Base-by-base conservation (phyloP, 352 stramenopile species). In the Globisporangium canariense region DNA sequence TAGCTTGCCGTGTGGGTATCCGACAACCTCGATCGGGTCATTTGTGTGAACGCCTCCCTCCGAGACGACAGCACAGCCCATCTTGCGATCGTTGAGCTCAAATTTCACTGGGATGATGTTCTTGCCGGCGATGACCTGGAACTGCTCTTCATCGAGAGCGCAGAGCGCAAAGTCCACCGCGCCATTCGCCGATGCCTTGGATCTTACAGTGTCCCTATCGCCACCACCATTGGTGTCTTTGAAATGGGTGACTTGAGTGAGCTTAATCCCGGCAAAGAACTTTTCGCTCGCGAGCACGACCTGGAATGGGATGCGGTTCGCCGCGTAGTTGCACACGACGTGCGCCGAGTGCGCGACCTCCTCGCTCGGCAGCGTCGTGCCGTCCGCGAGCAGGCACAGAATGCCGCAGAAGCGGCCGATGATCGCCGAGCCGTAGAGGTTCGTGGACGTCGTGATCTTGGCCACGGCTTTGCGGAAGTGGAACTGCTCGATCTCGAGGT, bases 401-500 rank as follows among this genome's bases (percentile, higher is more conserved):
- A 76, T 67, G 25, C 70, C 65, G 20, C 69, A 74, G 60, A 88
- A 91, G 1, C 67, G 59, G 2, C 79, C 81, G 20, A 91, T 60
- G 1, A 88, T 65, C 0, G 76, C 79, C 0, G 79, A 78, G 36
- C 75, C 79, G 64, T 79, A 76, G 10, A 71, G 49, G 16, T 88
- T 86, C 1, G 50, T 73, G 14, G 69, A 53, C 6, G 76, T 84
- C 6, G 78, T 71, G 40, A 91, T 58, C 49, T 91, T 89, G 47
- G 70, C 85, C 47, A 88, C 76, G 2, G 79, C 79, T 38, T 83
- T 82, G 62, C 79, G 82, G 59, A 88, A 91, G 61, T 75, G 58
- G 36, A 88, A 91, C 20, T 60, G 75, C 66, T 91, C 82, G 45
- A 88, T 78, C 38, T 80, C 76, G 32, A 91, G 55, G 51, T 89